Percentiles rank a stretch among this genome's conserved stretches.
Evolutionary conservation across 768 basidiomycete species (phyloP).

Genomic region (Clathrus columnatus): DNA sequence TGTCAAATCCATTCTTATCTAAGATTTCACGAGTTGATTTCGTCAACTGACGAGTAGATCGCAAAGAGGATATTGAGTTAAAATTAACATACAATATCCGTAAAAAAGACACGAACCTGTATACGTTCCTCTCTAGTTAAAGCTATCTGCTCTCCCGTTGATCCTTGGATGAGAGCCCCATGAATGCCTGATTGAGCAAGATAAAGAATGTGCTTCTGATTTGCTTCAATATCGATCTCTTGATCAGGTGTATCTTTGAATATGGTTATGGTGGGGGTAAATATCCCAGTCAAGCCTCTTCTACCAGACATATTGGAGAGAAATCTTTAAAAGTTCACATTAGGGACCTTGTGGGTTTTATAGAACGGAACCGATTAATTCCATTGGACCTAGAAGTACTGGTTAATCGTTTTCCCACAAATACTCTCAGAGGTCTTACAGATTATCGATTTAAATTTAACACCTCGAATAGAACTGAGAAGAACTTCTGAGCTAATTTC

Average conservation of each 20-base stretch:
- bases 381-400: too few relatives aligned
- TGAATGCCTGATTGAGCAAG: conserved; percentile 21
- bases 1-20: conserved; percentile 49
- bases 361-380: background rate
- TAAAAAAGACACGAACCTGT: conserved; percentile 15
- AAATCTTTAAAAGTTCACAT: background rate
- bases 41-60: conserved; percentile 22
- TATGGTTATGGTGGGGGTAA: conserved; percentile 23
- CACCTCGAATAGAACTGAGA: too few relatives aligned
- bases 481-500: too few relatives aligned
- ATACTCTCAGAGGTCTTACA: too few relatives aligned
- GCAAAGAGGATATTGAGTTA: conserved; percentile 15
- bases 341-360: background rate
- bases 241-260: conserved; percentile 23
- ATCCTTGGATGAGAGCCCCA: conserved; percentile 22
- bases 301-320: background rate
- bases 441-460: too few relatives aligned
- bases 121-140: conserved; percentile 22
- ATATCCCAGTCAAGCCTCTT: conserved; percentile 9
- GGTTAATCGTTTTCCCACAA: too few relatives aligned
- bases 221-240: conserved; percentile 25
- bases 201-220: conserved; percentile 24
- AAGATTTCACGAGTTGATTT: conserved; percentile 56
- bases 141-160: conserved; percentile 24
- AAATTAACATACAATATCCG: background rate